A percentile compares a stretch with the other conserved stretches of the same genome.
These are phyloP conservation scores for Macrolepiota dolichaula DNA, from an alignment of 768 basidiomycete species.

Conservation along the genomic window DNA sequence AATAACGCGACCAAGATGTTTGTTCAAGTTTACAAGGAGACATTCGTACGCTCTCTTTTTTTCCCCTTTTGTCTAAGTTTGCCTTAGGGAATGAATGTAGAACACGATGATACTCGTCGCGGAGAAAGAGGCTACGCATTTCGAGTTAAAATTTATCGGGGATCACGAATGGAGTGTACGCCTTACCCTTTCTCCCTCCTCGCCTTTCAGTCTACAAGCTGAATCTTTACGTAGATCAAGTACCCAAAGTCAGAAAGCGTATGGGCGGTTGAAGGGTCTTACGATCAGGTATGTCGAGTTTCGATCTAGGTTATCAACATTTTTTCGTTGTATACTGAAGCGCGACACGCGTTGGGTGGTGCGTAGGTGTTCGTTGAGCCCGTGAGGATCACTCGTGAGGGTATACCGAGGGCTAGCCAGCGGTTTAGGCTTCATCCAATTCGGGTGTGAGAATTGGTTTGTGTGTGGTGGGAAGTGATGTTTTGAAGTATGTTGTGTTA, in stretches of 20 bases:
- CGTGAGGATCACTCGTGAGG: not conserved
- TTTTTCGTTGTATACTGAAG: not conserved
- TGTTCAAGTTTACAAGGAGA: not conserved
- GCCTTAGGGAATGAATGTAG: not conserved
- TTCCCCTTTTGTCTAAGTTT: not conserved
- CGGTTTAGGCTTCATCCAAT: not conserved
- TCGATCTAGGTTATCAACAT: no score
- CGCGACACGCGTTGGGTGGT: not conserved
- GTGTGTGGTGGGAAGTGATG: not conserved
- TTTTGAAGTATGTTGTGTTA: not conserved
- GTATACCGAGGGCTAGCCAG: not conserved
- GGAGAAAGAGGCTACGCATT: not conserved
- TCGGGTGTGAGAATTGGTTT: not conserved
- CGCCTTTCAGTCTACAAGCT: not conserved
- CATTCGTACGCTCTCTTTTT: not conserved
- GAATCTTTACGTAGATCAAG: not conserved
- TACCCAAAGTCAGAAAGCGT: not conserved
- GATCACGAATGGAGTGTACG: slow-evolving; percentile 3
- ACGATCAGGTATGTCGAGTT: not conserved
- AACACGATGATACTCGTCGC: not conserved
- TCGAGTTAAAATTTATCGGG: not conserved
- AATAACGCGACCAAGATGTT: slow-evolving; percentile 3
- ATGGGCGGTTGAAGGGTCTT: not conserved
- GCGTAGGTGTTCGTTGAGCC: not conserved
- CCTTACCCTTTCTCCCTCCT: not conserved